Evolutionary conservation across 129 eudicot species (phyloP).

Genomic region (Flaveria ramosissima): DNA sequence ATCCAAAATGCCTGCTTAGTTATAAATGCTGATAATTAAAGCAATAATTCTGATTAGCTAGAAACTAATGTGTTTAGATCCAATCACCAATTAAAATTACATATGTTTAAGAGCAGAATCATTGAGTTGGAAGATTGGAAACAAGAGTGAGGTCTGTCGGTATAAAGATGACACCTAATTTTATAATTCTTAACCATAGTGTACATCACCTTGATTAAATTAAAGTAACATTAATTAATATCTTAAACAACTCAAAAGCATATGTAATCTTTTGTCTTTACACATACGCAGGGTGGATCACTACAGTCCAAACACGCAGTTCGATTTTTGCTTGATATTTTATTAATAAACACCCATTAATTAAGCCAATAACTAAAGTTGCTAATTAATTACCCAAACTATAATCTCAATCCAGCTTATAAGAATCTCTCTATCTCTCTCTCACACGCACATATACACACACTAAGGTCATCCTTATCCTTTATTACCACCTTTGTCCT

Average conservation of each 20-base stretch:
- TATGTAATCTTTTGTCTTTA: slow-evolving; percentile 35
- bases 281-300: slow-evolving; percentile 26
- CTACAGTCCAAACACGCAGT: slow-evolving; percentile 29
- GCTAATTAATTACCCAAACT: slow-evolving; percentile 13
- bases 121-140: slow-evolving; percentile 61
- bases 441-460: slow-evolving; percentile 7
- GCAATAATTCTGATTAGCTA: slow-evolving; percentile 40
- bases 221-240: slow-evolving; percentile 16
- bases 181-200: slow-evolving; percentile 34
- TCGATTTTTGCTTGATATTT: slow-evolving; percentile 21
- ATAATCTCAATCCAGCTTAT: slow-evolving; percentile 35
- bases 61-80: slow-evolving; percentile 32
- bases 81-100: slow-evolving; percentile 42
- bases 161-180: slow-evolving; percentile 56
- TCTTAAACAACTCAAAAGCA: slow-evolving; percentile 47
- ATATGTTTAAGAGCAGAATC: slow-evolving; percentile 45
- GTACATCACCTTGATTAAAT: slow-evolving; percentile 31
- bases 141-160: slow-evolving; percentile 60
- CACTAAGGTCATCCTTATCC: slow-evolving; percentile 39
- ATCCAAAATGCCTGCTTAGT: slow-evolving; percentile 24
- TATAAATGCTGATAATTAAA: slow-evolving; percentile 29
- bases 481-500: slow-evolving; percentile 40
- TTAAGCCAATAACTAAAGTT: slow-evolving; percentile 26
- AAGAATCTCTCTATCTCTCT: slow-evolving; percentile 34
- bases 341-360: slow-evolving; percentile 36